Evolutionary conservation across 306 rosid species (phyloP), one percentile per base, ranked within the genome.

Genomic region (Alnus rubra): DNA sequence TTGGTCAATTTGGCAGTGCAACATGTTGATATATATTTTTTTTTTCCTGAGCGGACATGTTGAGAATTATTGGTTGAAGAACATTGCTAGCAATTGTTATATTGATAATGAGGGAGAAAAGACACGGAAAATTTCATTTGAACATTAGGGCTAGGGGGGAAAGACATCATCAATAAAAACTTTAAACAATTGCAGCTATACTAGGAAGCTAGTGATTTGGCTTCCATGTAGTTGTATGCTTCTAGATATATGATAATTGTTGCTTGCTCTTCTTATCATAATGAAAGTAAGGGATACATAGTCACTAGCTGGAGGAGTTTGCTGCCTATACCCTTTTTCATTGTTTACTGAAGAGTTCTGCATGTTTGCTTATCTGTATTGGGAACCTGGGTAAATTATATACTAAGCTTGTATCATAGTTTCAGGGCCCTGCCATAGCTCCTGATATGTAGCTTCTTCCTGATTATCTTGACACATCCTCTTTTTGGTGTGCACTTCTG

Each of bases 401-500:
- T 9, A 19, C 33, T 67, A 10, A 28, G 33, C 35, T 59, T 59
- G 65, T 28, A 9, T 1, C 65, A 2, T 10, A 23, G 65, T 10
- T 23, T 10, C 7, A 59, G 65, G 49, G 12, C 35, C 31, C 14
- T 39, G 72, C 44, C 51, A 67, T 67, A 33, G 30, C 62, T n/a
- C 10, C 30, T 18, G 47, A 35, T 64, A 42, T 67, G 31, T 42
- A 8, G 51, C 33, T 68, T 68, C 28, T 67, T 68, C 30, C 18
- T 31, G 37, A 56, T 51, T 19, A 45, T 50, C 31, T 5, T 2
- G 35, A 12, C 30, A 9, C 42, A n/a, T 71, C 31, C 45, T 15
- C 71, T 44, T 39, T 58, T 31, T 62, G 28, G 8, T 53, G 35
- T 74, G 67, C 59, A 47, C 53, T 75, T 69, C 15, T 82, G 78